Conservation (phyloP, 805 yeast species). For the Monosporozyma siamensis region DNA sequence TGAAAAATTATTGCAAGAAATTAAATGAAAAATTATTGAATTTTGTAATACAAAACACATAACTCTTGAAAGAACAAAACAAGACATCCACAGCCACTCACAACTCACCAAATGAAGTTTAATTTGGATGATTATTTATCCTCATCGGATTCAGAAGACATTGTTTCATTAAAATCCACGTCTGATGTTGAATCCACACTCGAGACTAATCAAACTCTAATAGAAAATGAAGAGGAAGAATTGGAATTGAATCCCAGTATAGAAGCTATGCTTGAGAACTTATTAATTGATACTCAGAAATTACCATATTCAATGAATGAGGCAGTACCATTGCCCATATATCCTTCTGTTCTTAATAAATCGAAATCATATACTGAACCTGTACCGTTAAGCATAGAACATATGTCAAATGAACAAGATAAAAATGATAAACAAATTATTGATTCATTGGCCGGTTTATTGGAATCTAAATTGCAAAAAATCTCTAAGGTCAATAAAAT, state of each 20-base stretch:
- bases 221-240: neutral
- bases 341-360: no score
- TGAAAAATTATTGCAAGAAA: no score
- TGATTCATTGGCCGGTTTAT: neutral
- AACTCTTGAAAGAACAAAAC: no score
- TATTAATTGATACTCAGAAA: conserved; percentile 8
- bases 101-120: no score
- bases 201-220: no score
- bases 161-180: neutral
- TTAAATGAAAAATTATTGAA: no score
- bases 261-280: conserved; percentile 11
- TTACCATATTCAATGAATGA: conserved; percentile 5
- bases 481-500: neutral
- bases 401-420: neutral
- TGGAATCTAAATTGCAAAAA: neutral
- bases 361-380: no score
- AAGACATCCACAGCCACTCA: no score
- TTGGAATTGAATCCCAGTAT: conserved; percentile 3
- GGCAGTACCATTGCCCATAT: neutral
- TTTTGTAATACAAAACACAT: no score
- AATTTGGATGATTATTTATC: conserved; percentile 4
- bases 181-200: neutral
- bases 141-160: neutral
- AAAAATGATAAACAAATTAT: neutral
- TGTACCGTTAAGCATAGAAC: no score